Conservation (phyloP, 352 stramenopile genomes). For the Saprolegnia parasitica region DNA sequence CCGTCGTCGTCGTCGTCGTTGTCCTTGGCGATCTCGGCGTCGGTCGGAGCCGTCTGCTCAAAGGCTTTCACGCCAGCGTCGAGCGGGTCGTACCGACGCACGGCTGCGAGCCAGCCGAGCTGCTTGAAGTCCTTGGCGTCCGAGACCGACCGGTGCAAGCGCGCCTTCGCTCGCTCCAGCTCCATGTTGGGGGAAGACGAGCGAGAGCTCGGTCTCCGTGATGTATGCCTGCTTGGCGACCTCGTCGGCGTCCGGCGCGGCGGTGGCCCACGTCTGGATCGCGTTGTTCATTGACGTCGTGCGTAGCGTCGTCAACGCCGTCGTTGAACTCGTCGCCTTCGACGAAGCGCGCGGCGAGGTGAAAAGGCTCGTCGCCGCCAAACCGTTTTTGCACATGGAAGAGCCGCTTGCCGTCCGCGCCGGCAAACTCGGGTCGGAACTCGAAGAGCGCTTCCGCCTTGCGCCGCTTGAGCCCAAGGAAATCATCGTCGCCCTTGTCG, state of each 20-base stretch:
- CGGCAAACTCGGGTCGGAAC: constrained; percentile 64
- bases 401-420: constrained; percentile 58
- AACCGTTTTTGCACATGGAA: constrained; percentile 83
- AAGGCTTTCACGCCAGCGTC: constrained; percentile 10
- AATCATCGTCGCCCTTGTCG: constrained; percentile 36
- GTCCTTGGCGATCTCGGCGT: constrained; percentile 1
- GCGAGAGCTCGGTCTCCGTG: constrained; percentile 44
- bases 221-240: constrained; percentile 39
- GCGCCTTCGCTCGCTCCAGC: constrained; percentile 46
- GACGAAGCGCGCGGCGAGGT: constrained; percentile 71
- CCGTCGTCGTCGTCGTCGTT: too few relatives aligned
- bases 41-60: constrained; percentile 27
- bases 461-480: constrained; percentile 32
- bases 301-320: constrained; percentile 34
- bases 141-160: neutral
- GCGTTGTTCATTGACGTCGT: constrained; percentile 31
- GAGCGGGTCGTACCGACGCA: constrained; percentile 16
- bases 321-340: constrained; percentile 62
- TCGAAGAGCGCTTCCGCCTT: constrained; percentile 34
- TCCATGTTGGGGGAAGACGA: constrained; percentile 67
- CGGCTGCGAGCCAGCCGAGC: constrained; percentile 18
- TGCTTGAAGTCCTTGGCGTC: constrained; percentile 10
- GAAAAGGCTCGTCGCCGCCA: constrained; percentile 68
- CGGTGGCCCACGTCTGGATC: constrained; percentile 45
- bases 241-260: constrained; percentile 38